A percentile compares a stretch with the other conserved stretches of the same genome.
Evolutionary conservation across 2,329 filamentous ascomycete species (phyloP).

Genomic region (Exophiala xenobiotica): DNA sequence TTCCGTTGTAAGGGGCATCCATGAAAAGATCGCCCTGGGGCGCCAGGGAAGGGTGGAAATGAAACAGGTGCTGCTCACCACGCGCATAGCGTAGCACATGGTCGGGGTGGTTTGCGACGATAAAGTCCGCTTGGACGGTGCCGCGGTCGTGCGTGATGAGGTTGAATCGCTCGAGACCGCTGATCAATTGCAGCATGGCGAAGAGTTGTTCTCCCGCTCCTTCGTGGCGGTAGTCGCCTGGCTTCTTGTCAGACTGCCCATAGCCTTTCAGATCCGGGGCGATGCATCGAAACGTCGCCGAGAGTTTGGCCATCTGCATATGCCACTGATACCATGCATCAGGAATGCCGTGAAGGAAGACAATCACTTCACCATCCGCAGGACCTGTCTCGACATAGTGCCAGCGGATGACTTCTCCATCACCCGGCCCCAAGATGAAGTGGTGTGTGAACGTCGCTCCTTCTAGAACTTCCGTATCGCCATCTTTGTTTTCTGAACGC

Average conservation of each 20-base stretch:
- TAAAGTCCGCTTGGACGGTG: constrained; percentile 16
- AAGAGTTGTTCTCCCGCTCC: constrained; percentile 12
- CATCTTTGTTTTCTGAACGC: constrained; percentile 2
- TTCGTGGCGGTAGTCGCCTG: constrained; percentile 19
- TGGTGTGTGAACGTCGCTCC: constrained; percentile 15
- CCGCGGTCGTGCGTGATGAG: constrained; percentile 16
- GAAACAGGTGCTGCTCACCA: constrained; percentile 18
- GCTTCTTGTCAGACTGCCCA: constrained; percentile 13
- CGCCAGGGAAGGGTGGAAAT: constrained; percentile 11
- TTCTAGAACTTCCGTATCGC: constrained; percentile 10
- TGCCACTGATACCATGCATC: constrained; percentile 21
- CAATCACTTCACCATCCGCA: constrained; percentile 7
- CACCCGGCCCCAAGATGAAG: constrained; percentile 10
- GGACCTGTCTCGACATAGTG: constrained; percentile 17
- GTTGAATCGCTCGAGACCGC: constrained; percentile 7
- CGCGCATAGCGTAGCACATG: constrained; percentile 11
- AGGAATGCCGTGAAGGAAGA: constrained; percentile 19
- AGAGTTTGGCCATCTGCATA: constrained; percentile 10
- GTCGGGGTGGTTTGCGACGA: constrained; percentile 13
- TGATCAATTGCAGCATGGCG: constrained; percentile 8
- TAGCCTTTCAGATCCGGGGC: constrained; percentile 16
- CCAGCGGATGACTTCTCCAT: constrained; percentile 4
- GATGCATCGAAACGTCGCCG: constrained; percentile 8
- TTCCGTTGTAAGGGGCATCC: constrained; percentile 11
- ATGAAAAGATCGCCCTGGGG: constrained; percentile 17